A percentile compares a stretch with the other conserved stretches of the same genome.
Evolutionary conservation across 108 stramenopile species (phyloP).

Genomic region (Nannochloropsis oceanica): DNA sequence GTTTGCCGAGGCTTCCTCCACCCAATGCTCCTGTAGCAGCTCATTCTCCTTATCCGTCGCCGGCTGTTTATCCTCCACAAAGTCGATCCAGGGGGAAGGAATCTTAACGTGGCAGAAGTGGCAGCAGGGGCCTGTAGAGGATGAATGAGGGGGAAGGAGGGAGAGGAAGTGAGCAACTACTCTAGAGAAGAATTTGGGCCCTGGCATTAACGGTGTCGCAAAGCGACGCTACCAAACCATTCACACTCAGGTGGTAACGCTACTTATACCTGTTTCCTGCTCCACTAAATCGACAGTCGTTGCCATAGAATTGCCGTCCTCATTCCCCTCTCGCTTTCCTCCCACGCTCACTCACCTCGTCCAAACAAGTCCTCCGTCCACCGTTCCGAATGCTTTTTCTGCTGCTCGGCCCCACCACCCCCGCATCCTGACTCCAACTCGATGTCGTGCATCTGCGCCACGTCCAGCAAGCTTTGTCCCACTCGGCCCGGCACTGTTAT

Average conservation of each 20-base stretch:
- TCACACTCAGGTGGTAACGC: too few relatives aligned
- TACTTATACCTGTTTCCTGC: too few relatives aligned
- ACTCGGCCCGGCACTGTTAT: neutral
- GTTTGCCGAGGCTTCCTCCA: neutral
- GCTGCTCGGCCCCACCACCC: neutral
- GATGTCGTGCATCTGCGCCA: neutral
- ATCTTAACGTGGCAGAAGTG: neutral
- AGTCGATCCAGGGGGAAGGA: neutral
- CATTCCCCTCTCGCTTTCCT: too few relatives aligned
- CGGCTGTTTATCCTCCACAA: neutral
- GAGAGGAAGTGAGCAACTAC: too few relatives aligned
- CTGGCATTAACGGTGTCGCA: too few relatives aligned
- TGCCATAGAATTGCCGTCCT: too few relatives aligned
- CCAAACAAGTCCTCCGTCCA: neutral
- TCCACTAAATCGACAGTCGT: too few relatives aligned
- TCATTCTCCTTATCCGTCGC: neutral
- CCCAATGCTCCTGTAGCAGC: neutral
- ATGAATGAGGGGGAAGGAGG: too few relatives aligned
- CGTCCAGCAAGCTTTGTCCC: neutral
- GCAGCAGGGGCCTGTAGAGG: neutral
- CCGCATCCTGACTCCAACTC: neutral
- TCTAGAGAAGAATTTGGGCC: too few relatives aligned
- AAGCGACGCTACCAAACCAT: too few relatives aligned
- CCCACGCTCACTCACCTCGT: neutral
- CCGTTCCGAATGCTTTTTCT: neutral